phyloP scores from a whole-genome alignment of 257 asterid genomes.

The Plantago ovata region DNA sequence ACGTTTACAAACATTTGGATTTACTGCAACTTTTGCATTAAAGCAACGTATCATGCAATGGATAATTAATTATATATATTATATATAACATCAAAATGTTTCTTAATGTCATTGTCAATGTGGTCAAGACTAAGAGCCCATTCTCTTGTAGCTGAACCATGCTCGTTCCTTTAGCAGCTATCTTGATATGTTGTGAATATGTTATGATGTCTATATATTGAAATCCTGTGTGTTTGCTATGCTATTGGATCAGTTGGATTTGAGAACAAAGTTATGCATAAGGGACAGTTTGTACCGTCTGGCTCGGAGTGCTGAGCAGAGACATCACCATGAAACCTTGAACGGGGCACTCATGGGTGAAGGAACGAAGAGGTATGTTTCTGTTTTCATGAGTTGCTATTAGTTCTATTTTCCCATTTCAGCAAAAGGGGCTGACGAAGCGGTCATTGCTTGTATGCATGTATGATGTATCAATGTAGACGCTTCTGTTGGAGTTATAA shows the following conservation, averaged over 20 bases:
- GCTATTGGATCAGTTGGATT: slow-evolving; percentile 64
- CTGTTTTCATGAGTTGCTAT: slow-evolving; percentile 2
- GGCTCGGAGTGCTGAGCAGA: slow-evolving; percentile 80
- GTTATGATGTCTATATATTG: not conserved
- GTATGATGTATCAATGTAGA: not conserved
- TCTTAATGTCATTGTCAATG: too few relatives aligned
- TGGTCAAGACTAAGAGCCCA: not conserved
- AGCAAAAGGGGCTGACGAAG: not conserved
- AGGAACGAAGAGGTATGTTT: slow-evolving; percentile 25
- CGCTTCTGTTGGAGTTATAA: not conserved
- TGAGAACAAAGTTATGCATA: slow-evolving; percentile 75
- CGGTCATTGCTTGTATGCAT: not conserved
- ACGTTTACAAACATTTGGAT: not conserved
- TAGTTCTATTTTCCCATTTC: not conserved
- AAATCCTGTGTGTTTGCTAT: not conserved
- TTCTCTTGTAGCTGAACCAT: not conserved
- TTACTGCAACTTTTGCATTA: not conserved
- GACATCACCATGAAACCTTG: slow-evolving; percentile 41
- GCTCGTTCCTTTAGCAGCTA: not conserved
- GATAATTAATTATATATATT: not conserved
- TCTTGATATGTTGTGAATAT: not conserved
- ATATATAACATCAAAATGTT: not conserved
- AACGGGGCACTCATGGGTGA: slow-evolving; percentile 27
- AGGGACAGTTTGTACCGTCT: slow-evolving; percentile 88
- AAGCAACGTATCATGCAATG: not conserved